Evolutionary conservation across 106 monocot species (phyloP).

Genomic region (Phalaenopsis aphrodite): DNA sequence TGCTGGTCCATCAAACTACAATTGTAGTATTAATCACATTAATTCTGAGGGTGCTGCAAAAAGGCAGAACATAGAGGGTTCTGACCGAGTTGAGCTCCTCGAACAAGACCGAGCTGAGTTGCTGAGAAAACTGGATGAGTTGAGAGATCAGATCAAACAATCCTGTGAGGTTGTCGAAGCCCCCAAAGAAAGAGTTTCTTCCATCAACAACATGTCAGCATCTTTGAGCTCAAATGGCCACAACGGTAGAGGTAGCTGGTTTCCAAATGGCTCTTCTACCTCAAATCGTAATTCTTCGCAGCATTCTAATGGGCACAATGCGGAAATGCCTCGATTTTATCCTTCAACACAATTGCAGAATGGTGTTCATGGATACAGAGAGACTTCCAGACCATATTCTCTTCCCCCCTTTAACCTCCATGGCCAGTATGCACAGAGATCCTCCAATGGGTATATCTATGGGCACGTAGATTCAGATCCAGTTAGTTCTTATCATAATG

Average conservation of each 20-base stretch:
- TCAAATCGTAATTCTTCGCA: constrained; percentile 19
- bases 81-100: constrained; percentile 29
- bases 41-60: constrained; percentile 6
- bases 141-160: constrained; percentile 68
- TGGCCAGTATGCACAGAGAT: constrained; percentile 24
- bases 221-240: constrained; percentile 17
- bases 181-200: constrained; percentile 24
- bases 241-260: constrained; percentile 21
- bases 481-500: constrained; percentile 51
- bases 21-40: constrained; percentile 16
- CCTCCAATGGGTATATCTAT: constrained; percentile 29
- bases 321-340: constrained; percentile 33
- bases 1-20: constrained; percentile 43
- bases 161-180: constrained; percentile 51
- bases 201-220: neutral
- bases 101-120: constrained; percentile 68
- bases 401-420: constrained; percentile 23
- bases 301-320: constrained; percentile 23
- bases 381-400: constrained; percentile 18
- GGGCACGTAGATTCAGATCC: constrained; percentile 44
- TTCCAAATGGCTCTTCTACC: constrained; percentile 27
- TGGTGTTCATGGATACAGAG: constrained; percentile 42
- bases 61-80: constrained; percentile 9
- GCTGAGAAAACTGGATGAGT: constrained; percentile 81
- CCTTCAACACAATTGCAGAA: constrained; percentile 23